Evolutionary conservation across 441 rosid species (phyloP), one percentile per base, ranked within the genome.

Genomic region (Eutrema salsugineum): DNA sequence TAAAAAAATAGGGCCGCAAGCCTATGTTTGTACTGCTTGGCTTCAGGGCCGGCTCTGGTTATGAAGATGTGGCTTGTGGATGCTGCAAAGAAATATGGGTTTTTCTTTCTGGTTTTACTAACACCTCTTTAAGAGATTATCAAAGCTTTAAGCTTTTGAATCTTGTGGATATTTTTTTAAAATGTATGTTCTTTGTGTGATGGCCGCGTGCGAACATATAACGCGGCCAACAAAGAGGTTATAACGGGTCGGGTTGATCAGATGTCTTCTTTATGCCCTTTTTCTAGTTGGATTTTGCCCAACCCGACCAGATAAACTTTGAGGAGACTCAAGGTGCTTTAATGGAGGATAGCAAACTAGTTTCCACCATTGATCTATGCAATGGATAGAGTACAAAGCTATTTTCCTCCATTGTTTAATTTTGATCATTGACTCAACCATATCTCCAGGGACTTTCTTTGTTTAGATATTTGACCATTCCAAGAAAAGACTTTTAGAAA

Each of bases 151-250:
- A 16, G 47, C 58, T 53, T 65, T 33, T 44, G n/a, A 43, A 19
- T 68, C 66, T 56, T 69, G 11, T 38, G 63, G 39, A 11, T 4
- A 16, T 54, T 20, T 36, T 19, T 39, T 68, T 32, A 24, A 42
- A 46, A 15, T 48, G n/a, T 19, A 49, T 61, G 62, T 72, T 72
- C 76, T 72, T 44, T 54, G 69, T 72, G 8, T 53, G 70, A 32
- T 63, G 70, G 76, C 76, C 76, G 70, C 76, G 63, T 44, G 5
- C 35, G 64, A 63, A 63, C 70, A 36, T 6, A 53, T 38, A 5
- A 72, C 70, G 70, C 70, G 76, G 76, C 70, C 70, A 63, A 63
- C 76, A 62, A 51, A 53, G 75, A 58, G 28, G 65, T 57, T 56
- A 57, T 9, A 14, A 43, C 14, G 60, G 75, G 68, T 60, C 75